These are phyloP conservation scores for Davidsoniella eucalypti DNA, from an alignment of 2,329 filamentous ascomycete genomes.

Conservation along the genomic window DNA sequence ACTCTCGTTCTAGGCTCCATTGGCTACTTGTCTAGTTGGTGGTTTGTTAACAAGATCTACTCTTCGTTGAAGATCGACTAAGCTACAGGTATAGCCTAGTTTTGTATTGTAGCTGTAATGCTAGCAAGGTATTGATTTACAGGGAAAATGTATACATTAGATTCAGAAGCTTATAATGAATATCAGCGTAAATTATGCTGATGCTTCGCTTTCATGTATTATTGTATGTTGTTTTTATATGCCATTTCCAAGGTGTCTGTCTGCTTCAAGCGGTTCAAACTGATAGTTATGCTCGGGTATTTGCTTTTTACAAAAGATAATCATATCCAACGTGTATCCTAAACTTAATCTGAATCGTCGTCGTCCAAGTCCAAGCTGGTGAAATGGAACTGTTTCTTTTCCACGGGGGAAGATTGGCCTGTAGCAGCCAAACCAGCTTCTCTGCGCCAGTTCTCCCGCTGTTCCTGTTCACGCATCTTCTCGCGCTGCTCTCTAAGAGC, in stretches of 20 bases:
- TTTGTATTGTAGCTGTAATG: neutral
- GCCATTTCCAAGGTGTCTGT: too few species aligned
- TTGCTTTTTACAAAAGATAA: neutral
- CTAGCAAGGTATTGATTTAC: neutral
- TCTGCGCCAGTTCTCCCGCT: conserved; percentile 24
- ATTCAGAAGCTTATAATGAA: too few species aligned
- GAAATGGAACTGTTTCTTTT: conserved; percentile 40
- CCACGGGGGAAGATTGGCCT: conserved; percentile 18
- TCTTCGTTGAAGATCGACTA: conserved; percentile 96
- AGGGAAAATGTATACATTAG: neutral
- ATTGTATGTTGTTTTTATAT: too few species aligned
- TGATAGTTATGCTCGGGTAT: too few species aligned
- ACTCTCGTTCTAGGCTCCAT: conserved; percentile 54
- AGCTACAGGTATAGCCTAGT: conserved; percentile 9
- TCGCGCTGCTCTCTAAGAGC: conserved; percentile 25
- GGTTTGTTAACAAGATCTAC: conserved; percentile 89
- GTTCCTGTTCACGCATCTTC: conserved; percentile 25
- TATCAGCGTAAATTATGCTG: too few species aligned
- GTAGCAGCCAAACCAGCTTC: conserved; percentile 19
- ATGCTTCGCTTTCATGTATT: too few species aligned
- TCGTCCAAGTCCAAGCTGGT: conserved; percentile 36
- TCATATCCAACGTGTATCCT: neutral
- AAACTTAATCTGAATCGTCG: conserved; percentile 21
- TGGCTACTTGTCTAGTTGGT: conserved; percentile 88
- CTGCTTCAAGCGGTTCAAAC: too few species aligned